These are phyloP conservation scores for Aspergillus leporis DNA, from an alignment of 495 filamentous ascomycete species.

Conservation along the genomic window DNA sequence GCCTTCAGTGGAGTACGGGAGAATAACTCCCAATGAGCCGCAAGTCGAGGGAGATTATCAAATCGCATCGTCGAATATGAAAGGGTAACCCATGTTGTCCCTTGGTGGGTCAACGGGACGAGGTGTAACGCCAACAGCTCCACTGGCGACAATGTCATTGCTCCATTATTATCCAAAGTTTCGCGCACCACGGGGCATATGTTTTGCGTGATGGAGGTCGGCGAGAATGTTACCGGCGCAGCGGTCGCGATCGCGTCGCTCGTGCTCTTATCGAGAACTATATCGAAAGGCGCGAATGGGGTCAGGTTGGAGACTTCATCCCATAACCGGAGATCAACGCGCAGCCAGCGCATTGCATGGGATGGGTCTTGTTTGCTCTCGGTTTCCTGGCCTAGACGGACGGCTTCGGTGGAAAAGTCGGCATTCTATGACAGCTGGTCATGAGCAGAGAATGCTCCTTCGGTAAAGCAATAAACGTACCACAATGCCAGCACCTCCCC, in stretches of 20 bases:
- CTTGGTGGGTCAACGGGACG: slow-evolving; percentile 31
- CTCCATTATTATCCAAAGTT: slow-evolving; percentile 9
- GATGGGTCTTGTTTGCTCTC: slow-evolving; percentile 23
- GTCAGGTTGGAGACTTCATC: slow-evolving; percentile 26
- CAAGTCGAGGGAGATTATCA: slow-evolving; percentile 27
- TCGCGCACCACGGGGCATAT: slow-evolving; percentile 30
- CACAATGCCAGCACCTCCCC: slow-evolving; percentile 38
- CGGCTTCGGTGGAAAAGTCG: slow-evolving; percentile 46
- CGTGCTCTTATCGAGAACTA: slow-evolving; percentile 46
- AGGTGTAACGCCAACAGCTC: slow-evolving; percentile 42
- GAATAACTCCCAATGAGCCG: slow-evolving; percentile 33
- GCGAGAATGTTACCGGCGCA: slow-evolving; percentile 17
- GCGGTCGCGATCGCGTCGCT: slow-evolving; percentile 45
- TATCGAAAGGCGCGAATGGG: slow-evolving; percentile 36
- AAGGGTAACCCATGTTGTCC: slow-evolving; percentile 35
- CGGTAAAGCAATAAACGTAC: slow-evolving; percentile 21
- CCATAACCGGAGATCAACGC: slow-evolving; percentile 40
- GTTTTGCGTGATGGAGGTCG: slow-evolving; percentile 8
- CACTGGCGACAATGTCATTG: slow-evolving; percentile 30
- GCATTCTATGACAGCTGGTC: slow-evolving; percentile 33
- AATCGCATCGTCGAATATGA: slow-evolving; percentile 44
- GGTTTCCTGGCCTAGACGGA: slow-evolving; percentile 34
- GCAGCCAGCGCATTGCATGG: slow-evolving; percentile 39
- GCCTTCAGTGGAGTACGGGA: slow-evolving; percentile 39
- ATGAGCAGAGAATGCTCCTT: background rate